These are phyloP conservation scores for Ochetophila trinervis DNA, from an alignment of 306 rosid genomes.

Conservation along the genomic window DNA sequence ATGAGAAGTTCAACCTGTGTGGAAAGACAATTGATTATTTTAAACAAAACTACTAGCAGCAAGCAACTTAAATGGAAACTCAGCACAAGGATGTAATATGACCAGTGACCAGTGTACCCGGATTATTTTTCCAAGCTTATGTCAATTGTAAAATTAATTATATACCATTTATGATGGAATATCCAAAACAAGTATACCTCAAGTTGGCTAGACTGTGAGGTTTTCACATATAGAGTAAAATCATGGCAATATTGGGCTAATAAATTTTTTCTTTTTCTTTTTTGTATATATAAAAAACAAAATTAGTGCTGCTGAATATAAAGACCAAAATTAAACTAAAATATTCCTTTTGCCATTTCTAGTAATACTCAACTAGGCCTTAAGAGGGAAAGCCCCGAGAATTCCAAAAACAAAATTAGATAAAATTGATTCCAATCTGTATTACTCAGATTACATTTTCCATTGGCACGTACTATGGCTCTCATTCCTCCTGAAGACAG, in stretches of 20 bases:
- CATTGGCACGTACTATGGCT: slow-evolving; percentile 62
- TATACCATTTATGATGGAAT: too few relatives aligned
- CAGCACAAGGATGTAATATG: not conserved
- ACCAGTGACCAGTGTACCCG: not conserved
- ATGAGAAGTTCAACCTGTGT: slow-evolving; percentile 96
- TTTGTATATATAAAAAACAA: not conserved
- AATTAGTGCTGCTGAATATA: not conserved
- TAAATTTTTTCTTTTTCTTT: too few relatives aligned
- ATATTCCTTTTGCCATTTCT: not conserved
- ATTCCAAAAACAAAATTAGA: not conserved
- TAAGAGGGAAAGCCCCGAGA: not conserved
- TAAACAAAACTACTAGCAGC: not conserved
- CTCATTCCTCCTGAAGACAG: slow-evolving; percentile 89
- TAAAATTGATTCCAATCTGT: not conserved
- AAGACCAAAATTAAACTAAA: not conserved
- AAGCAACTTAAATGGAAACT: slow-evolving; percentile 16
- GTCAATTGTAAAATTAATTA: too few relatives aligned
- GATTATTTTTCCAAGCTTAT: too few relatives aligned
- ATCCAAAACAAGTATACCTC: too few relatives aligned
- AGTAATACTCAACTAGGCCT: not conserved
- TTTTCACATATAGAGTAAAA: too few relatives aligned
- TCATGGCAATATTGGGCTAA: too few relatives aligned
- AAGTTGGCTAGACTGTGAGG: too few relatives aligned
- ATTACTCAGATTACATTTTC: slow-evolving; percentile 21
- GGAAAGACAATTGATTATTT: slow-evolving; percentile 4